Evolutionary conservation across 2,329 filamentous ascomycete genomes (phyloP).

Genomic region (Penicillium sp.): DNA sequence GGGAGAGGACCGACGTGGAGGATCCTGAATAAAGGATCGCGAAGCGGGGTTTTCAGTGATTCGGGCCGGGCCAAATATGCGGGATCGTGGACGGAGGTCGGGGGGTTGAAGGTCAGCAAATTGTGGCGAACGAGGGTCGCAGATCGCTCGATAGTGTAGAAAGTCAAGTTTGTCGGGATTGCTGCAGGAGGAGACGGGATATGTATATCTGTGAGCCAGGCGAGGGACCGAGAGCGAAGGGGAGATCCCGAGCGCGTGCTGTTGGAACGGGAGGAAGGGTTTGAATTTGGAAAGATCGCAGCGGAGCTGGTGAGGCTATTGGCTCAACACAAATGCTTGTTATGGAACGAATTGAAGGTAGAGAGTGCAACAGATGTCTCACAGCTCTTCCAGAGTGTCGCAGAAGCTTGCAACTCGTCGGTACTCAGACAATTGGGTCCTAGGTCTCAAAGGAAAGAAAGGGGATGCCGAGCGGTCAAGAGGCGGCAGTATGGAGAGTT

Average conservation of each 20-base stretch:
- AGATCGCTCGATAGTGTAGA: neutral
- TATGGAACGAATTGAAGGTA: neutral
- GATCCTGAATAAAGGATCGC: slow-evolving; percentile 13
- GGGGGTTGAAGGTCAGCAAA: neutral
- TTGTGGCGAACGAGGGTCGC: neutral
- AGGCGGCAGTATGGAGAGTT: slow-evolving; percentile 11
- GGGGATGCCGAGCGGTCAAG: slow-evolving; percentile 21
- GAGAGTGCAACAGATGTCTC: slow-evolving; percentile 1
- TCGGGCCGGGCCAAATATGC: slow-evolving; percentile 6
- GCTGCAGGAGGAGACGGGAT: neutral
- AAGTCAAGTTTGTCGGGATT: neutral
- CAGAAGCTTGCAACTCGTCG: neutral
- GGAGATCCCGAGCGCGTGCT: slow-evolving; percentile 7
- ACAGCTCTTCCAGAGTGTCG: slow-evolving; percentile 3
- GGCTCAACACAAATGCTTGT: neutral
- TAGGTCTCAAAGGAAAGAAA: slow-evolving; percentile 14
- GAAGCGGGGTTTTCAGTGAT: slow-evolving; percentile 14
- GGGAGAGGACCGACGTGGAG: slow-evolving; percentile 2
- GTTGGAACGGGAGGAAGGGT: slow-evolving; percentile 2
- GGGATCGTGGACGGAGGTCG: neutral
- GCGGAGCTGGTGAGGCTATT: neutral
- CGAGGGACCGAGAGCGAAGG: slow-evolving; percentile 13
- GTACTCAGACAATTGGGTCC: neutral
- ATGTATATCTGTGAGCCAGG: slow-evolving; percentile 12
- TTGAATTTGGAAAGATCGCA: neutral